Evolutionary conservation across 306 rosid genomes (phyloP), one percentile per base, ranked within the genome.

Genomic region (Leucaena leucocephala): DNA sequence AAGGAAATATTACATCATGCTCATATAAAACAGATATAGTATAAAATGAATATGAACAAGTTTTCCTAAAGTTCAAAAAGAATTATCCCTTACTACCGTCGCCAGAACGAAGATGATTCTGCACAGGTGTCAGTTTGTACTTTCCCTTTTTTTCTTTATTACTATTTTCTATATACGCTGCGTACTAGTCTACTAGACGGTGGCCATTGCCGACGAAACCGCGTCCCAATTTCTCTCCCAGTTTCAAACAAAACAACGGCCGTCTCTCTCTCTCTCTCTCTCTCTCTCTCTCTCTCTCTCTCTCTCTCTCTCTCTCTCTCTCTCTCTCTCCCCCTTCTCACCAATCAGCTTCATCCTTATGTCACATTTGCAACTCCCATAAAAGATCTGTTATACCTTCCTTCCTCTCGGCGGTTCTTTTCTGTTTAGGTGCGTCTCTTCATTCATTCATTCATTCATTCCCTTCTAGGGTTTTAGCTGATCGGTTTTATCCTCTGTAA

Each of bases 351-450:
- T 1, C n/a, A 21, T 7, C 8, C 4, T 36, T 4, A 27, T 27
- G 27, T 42, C 3, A 19, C 36, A 68, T 42, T 66, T 67, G 2
- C 27, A 38, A 65, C 71, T 65, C 27, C 4, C 46, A 6, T 54
- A 3, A 66, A 27, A 66, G 39, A 66, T 66, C 71, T 36, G 16
- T 62, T 34, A 1, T 2, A n/a, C 52, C 46, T 19, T 19, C 16
- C 72, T 10, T 42, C 36, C 17, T 3, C 9, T 7, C 17, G 36
- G 50, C 52, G 8, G 45, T 4, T 35, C 36, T 39, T 67, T 67
- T 42, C 48, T 67, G 52, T 9, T 42, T 42, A 42, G 72, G 72
- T 42, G 36, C 72, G 17, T 67, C 62, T 67, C 36, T 48, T 48
- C 6, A 48, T 48, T 46, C 3, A 36, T 36, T 40, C n/a, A n/a